Evolutionary conservation across 345 rosid species (phyloP), one percentile per base, ranked within the genome.

Genomic region (Hypericum androsaemum): DNA sequence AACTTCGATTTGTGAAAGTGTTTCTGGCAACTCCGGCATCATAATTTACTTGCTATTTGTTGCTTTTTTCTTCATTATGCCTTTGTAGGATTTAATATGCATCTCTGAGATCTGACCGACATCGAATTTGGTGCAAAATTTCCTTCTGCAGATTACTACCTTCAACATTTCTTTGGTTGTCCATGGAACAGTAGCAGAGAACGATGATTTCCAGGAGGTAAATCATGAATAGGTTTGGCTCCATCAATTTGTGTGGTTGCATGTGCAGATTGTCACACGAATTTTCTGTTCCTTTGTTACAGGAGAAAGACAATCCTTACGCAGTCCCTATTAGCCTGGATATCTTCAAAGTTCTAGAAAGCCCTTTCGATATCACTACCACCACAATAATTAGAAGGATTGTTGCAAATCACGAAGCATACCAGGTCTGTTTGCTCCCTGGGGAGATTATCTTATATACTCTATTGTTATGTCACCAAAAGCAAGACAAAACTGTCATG

Each of bases 321-420:
- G 75, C 71, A 13, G 70, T 79, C 53, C 94, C 94, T n/a, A 79
- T 75, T 54, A 68, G 73, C 40, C 61, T 81, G 94, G 83, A 69
- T 50, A 79, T 81, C 57, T 84, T 84, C 52, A 65, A 68, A 65
- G 73, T 84, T 45, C 53, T 84, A 60, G 88, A 81, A 3, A 84
- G 88, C 63, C 80, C 88, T 12, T 64, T 81, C 51, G 83, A 84
- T 59, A 74, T 84, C 54, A 84, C 94, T 7, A 81, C 94, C 37
- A 73, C 83, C 38, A 81, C 86, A 0, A 81, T 84, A 66, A 84
- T 81, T 39, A 69, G 68, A 71, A 70, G 94, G 66, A 84, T 84
- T 53, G 80, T 84, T 11, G 64, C 88, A 57, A 84, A 84, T 62
- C 83, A 84, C 51, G 88, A 81, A 72, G 86, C 83, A 41, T 84